Conservation (phyloP, 495 filamentous ascomycete species). For the Sporormia fimetaria region DNA sequence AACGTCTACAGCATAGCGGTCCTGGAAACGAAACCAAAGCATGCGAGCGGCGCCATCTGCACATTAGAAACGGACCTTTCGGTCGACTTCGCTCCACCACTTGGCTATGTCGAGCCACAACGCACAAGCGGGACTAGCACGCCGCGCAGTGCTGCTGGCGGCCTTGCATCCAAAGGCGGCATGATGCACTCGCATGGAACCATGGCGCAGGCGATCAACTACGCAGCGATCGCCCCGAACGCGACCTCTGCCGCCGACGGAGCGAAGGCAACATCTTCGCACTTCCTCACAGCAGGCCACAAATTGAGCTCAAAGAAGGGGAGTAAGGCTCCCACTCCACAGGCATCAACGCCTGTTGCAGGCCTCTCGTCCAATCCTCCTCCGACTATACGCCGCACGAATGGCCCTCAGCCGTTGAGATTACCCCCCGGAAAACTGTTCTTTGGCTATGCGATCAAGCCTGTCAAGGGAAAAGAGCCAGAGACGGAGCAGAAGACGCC, state of each 20-base stretch:
- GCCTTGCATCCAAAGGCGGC: constrained; percentile 49
- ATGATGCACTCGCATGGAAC: constrained; percentile 70
- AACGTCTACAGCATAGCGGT: constrained; percentile 84
- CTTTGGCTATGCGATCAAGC: constrained; percentile 88
- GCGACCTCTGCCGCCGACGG: constrained; percentile 50
- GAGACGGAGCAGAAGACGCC: constrained; percentile 51
- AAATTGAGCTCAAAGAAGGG: constrained; percentile 70
- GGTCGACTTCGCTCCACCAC: constrained; percentile 87
- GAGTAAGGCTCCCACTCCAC: constrained; percentile 64
- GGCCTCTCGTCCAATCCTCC: constrained; percentile 50
- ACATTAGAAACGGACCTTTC: constrained; percentile 90
- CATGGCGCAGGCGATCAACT: constrained; percentile 97
- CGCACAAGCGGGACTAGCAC: constrained; percentile 51
- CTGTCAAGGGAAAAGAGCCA: constrained; percentile 68
- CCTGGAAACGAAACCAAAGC: constrained; percentile 78
- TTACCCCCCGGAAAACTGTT: constrained; percentile 84
- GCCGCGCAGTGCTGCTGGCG: constrained; percentile 50
- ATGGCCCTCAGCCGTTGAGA: constrained; percentile 78
- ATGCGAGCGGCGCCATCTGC: constrained; percentile 67
- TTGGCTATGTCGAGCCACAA: constrained; percentile 79
- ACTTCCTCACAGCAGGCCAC: constrained; percentile 67
- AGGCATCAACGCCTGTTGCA: constrained; percentile 67
- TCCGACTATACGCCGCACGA: constrained; percentile 44
- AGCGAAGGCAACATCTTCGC: constrained; percentile 55
- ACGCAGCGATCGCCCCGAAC: constrained; percentile 80